Conservation (phyloP, 2,329 filamentous ascomycete species). For the Botrytis elliptica region DNA sequence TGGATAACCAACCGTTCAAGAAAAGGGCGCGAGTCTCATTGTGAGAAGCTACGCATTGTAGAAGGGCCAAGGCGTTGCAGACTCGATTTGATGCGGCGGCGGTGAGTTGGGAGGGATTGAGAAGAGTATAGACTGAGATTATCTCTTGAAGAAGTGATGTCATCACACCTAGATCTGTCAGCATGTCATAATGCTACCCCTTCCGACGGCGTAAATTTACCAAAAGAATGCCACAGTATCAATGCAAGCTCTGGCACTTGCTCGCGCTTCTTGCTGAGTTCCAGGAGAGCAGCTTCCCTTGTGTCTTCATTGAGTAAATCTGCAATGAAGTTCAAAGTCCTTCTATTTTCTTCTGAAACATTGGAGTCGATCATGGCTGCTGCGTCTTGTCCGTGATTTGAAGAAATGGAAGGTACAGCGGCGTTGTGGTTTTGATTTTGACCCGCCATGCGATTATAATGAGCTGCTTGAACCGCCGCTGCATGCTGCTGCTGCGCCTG, state of each 20-base stretch:
- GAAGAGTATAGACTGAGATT: constrained; percentile 94
- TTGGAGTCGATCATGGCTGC: constrained; percentile 56
- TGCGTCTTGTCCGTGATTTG: constrained; percentile 54
- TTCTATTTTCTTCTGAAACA: constrained; percentile 85
- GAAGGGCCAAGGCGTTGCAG: constrained; percentile 91
- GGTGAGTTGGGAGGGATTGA: constrained; percentile 95
- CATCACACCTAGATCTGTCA: constrained; percentile 75
- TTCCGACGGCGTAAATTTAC: constrained; percentile 52
- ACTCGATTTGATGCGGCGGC: constrained; percentile 97
- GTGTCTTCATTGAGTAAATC: constrained; percentile 85
- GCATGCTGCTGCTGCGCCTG: constrained; percentile 43
- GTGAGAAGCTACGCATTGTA: constrained; percentile 97
- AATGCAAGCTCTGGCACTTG: constrained; percentile 95
- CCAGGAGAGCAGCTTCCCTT: constrained; percentile 85
- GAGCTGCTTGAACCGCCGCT: constrained; percentile 42
- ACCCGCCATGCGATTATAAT: constrained; percentile 72
- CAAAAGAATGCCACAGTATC: constrained; percentile 98
- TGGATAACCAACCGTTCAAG: constrained; percentile 68
- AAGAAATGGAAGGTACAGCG: constrained; percentile 39
- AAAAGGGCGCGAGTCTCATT: constrained; percentile 94
- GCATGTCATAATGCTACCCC: constrained; percentile 16
- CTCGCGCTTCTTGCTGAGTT: constrained; percentile 97
- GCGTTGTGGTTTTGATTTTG: constrained; percentile 53
- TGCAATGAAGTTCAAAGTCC: constrained; percentile 90
- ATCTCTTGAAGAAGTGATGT: constrained; percentile 96